Percentiles rank a stretch among this genome's conserved stretches.
phyloP scores from a whole-genome alignment of 1,284 basidiomycete species.

The Sporisorium scitamineum region DNA sequence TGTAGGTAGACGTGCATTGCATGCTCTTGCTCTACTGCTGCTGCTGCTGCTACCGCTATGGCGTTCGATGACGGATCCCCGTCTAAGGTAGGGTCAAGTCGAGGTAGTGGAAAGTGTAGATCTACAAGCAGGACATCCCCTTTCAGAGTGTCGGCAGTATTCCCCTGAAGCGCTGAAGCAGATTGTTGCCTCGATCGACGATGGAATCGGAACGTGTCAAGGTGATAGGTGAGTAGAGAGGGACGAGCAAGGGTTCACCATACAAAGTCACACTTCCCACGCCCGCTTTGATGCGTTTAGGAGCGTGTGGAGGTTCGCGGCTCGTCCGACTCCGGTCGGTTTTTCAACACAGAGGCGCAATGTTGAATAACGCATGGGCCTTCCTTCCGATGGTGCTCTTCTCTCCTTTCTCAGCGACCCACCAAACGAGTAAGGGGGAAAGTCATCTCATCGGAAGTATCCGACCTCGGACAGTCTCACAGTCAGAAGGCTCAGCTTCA shows the following conservation, averaged over 20 bases:
- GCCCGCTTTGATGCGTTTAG: neutral
- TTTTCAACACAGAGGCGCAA: neutral
- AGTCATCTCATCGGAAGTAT: neutral
- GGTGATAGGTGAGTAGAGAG: neutral
- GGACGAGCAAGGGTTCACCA: neutral
- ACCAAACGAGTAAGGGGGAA: neutral
- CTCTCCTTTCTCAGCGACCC: neutral
- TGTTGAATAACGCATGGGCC: slow-evolving; percentile 1
- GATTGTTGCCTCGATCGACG: neutral
- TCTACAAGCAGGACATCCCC: slow-evolving; percentile 1
- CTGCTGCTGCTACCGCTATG: neutral
- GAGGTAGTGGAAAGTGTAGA: neutral
- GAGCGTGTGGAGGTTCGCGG: slow-evolving; percentile 14
- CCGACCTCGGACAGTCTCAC: neutral
- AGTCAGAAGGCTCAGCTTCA: neutral
- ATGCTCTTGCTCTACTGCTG: slow-evolving; percentile 20
- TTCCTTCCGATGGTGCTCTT: neutral
- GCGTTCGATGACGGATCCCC: neutral
- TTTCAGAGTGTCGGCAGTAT: neutral
- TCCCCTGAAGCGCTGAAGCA: neutral
- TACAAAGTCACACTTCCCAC: neutral
- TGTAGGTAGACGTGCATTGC: slow-evolving; percentile 63
- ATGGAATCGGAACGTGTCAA: neutral
- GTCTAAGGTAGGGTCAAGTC: neutral
- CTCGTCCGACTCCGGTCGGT: slow-evolving; percentile 8